These are phyloP conservation scores for Graphium sp. DNA, from an alignment of 2,329 filamentous ascomycete species.

Conservation along the genomic window DNA sequence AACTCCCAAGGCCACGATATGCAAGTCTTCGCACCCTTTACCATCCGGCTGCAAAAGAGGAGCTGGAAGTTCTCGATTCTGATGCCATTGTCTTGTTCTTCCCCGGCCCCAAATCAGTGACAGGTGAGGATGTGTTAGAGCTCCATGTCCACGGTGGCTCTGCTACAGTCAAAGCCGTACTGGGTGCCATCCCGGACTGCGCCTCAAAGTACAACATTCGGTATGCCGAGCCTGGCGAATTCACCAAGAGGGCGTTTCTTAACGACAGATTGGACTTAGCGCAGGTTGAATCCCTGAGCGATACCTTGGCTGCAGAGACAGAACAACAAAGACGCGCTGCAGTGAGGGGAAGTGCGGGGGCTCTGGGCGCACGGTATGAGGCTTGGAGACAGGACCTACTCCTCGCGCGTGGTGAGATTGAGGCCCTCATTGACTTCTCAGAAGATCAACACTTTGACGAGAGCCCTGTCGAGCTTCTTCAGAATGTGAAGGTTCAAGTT, in stretches of 20 bases:
- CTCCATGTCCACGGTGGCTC: constrained; percentile 86
- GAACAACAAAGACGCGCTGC: constrained; percentile 86
- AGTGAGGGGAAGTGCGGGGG: constrained; percentile 57
- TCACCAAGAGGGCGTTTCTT: constrained; percentile 81
- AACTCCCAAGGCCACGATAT: constrained; percentile 28
- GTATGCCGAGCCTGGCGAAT: constrained; percentile 89
- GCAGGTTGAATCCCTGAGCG: constrained; percentile 56
- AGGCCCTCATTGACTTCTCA: constrained; percentile 91
- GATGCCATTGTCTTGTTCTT: constrained; percentile 73
- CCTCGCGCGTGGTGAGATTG: constrained; percentile 73
- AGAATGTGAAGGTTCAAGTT: constrained; percentile 52
- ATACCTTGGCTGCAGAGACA: constrained; percentile 53
- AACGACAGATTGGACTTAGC: constrained; percentile 74
- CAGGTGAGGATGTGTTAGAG: constrained; percentile 84
- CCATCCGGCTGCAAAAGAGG: constrained; percentile 20
- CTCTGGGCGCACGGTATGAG: constrained; percentile 63
- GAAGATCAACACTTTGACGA: constrained; percentile 97
- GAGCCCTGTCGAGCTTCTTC: constrained; percentile 54
- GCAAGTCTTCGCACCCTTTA: constrained; percentile 64
- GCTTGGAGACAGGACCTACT: constrained; percentile 63
- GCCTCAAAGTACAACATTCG: constrained; percentile 32
- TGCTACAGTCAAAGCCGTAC: constrained; percentile 74
- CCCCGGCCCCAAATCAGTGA: constrained; percentile 64
- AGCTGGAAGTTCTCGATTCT: constrained; percentile 51
- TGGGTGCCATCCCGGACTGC: constrained; percentile 55